Conservation (phyloP, 768 basidiomycete species). For the Cubamyces sp. region DNA sequence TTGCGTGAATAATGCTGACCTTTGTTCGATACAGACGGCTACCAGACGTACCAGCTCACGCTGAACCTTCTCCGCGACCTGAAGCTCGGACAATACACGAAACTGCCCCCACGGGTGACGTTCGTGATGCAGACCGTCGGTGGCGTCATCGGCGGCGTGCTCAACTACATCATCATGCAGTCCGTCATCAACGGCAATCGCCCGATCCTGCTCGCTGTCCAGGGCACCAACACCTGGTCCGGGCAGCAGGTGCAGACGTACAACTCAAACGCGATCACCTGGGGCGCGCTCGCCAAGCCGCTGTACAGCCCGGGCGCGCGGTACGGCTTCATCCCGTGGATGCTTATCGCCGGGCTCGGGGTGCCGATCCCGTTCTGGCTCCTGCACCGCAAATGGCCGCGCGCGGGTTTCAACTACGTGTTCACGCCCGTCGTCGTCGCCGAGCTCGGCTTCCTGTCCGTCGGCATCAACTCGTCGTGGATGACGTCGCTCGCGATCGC, state of each 20-base stretch:
- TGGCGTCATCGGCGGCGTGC: conserved; percentile 51
- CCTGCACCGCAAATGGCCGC: conserved; percentile 48
- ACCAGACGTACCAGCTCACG: conserved; percentile 39
- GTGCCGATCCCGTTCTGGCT: conserved; percentile 59
- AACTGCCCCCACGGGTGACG: conserved; percentile 64
- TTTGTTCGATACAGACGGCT: conserved; percentile 37
- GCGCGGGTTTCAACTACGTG: conserved; percentile 46
- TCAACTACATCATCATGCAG: conserved; percentile 43
- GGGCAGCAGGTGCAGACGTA: conserved; percentile 55
- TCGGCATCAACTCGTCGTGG: conserved; percentile 58
- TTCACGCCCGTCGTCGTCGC: conserved; percentile 53
- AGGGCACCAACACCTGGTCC: conserved; percentile 54
- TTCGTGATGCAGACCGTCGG: conserved; percentile 63
- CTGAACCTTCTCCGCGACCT: conserved; percentile 54
- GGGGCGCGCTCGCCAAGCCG: conserved; percentile 55
- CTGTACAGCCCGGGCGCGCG: conserved; percentile 50
- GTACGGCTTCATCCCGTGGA: conserved; percentile 53
- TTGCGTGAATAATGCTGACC: neutral
- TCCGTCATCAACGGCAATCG: conserved; percentile 41
- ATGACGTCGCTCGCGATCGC: conserved; percentile 48
- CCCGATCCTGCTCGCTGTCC: conserved; percentile 49
- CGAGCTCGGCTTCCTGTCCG: conserved; percentile 51
- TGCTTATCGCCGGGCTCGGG: conserved; percentile 51
- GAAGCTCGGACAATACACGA: conserved; percentile 57
- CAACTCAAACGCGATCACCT: conserved; percentile 56